These are phyloP conservation scores for Wilcoxina mikolae DNA, from an alignment of 495 filamentous ascomycete genomes.

Conservation along the genomic window DNA sequence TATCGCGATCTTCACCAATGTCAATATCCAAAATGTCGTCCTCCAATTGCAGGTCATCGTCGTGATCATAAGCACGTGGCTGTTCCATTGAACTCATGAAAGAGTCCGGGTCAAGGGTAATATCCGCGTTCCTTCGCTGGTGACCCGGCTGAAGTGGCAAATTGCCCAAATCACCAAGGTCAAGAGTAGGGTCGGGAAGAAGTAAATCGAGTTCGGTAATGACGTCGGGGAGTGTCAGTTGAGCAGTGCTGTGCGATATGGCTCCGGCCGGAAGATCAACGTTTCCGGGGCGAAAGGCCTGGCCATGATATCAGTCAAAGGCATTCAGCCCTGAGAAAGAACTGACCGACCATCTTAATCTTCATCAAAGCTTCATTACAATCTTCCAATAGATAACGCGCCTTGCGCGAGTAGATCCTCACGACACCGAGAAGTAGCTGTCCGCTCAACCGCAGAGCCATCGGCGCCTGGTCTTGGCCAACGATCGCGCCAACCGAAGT, in stretches of 20 bases:
- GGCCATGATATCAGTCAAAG: slow-evolving; percentile 1
- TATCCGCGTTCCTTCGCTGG: not conserved
- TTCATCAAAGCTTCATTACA: slow-evolving; percentile 95
- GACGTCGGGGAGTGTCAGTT: slow-evolving; percentile 73
- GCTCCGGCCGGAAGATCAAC: slow-evolving; percentile 59
- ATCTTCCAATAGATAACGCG: slow-evolving; percentile 87
- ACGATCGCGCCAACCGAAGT: slow-evolving; percentile 91
- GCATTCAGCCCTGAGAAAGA: not conserved
- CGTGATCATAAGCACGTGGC: slow-evolving; percentile 11
- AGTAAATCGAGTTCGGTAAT: slow-evolving; percentile 82
- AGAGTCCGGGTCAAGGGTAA: slow-evolving; percentile 1
- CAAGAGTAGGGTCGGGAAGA: slow-evolving; percentile 58
- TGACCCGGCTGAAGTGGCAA: not conserved
- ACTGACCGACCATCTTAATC: slow-evolving; percentile 75
- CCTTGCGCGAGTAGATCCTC: slow-evolving; percentile 91
- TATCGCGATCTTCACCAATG: slow-evolving; percentile 41
- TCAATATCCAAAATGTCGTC: slow-evolving; percentile 44
- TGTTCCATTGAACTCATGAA: slow-evolving; percentile 1
- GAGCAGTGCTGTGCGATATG: slow-evolving; percentile 42
- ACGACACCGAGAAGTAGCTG: slow-evolving; percentile 91
- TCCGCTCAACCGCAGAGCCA: slow-evolving; percentile 85
- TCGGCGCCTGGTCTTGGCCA: slow-evolving; percentile 79
- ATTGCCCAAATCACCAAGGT: slow-evolving; percentile 44
- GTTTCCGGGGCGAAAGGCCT: slow-evolving; percentile 69
- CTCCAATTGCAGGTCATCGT: slow-evolving; percentile 39